These are phyloP conservation scores for Zea mays DNA, from an alignment of 176 grass and related monocot genomes.

Conservation along the genomic window Zm-B73-REFERENCE-NAM-5.0 NC_050096.1:219564001-219564500, in stretches of 20 bases:
- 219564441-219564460: too few relatives aligned
- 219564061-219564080: too few relatives aligned
- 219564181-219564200: constrained; percentile 56
- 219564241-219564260: constrained; percentile 58
- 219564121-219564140: too few relatives aligned
- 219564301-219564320: constrained; percentile 75
- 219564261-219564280: constrained; percentile 52
- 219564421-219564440: too few relatives aligned
- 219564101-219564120: background rate
- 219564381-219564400: constrained; percentile 84
- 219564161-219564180: constrained; percentile 56
- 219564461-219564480: background rate
- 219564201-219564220: constrained; percentile 58
- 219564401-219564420: background rate
- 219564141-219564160: constrained; percentile 22
- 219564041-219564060: too few relatives aligned
- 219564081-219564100: too few relatives aligned
- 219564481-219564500: constrained; percentile 64
- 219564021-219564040: too few relatives aligned
- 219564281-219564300: constrained; percentile 69
- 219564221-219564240: constrained; percentile 56
- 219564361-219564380: constrained; percentile 79
- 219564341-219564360: constrained; percentile 71
- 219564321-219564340: constrained; percentile 63
- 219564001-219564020: too few relatives aligned